Base-by-base conservation (phyloP, 345 rosid genomes). In the Acer negundo region DNA sequence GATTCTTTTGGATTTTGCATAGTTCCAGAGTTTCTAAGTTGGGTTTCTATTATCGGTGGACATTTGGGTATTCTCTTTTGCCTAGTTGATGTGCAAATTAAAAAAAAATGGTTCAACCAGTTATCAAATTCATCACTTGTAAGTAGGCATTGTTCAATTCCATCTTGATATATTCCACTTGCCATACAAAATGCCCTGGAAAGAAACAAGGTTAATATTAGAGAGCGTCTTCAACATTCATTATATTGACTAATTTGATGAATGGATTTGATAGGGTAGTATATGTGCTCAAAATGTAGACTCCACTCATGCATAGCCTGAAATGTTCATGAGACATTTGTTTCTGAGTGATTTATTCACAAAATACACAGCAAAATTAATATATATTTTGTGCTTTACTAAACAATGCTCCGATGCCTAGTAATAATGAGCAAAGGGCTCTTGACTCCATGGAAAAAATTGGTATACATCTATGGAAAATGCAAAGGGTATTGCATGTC, bases 301-400 rank as follows among this genome's bases (percentile, higher is more conserved):
- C 24, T 16, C 15, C n/a, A 58, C 66, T 61, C 17, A 12, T 42
- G 76, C 55, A 15, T 61, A 10, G 56, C 40, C 10, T 61, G 17
- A 23, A 22, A 47, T 26, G 51, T 6, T 68, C 7, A 42, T 28
- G 62, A 64, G 61, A 19, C 47, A 3, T 9, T 23, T 44, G 49
- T 74, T 63, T 44, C 58, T 62, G 59, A 46, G 63, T 22, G 28
- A 73, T 62, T 46, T 55, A 46, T 8, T 64, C 59, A 26, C 19
- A 19, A 26, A 17, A 17, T 49, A 6, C 59, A 0, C 31, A 24
- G 24, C 56, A 9, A 10, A 20, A 8, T 68, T 7, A 35, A 4
- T 35, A 35, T 35, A 67, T 8, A 26, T 24, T 10, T 74, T 15
- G 6, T 3, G 4, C 7, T 71, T 12, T 11, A 24, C 44, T 20